Evolutionary conservation across 2,329 filamentous ascomycete species (phyloP).

Genomic region (Dothiorella sarmentorum): DNA sequence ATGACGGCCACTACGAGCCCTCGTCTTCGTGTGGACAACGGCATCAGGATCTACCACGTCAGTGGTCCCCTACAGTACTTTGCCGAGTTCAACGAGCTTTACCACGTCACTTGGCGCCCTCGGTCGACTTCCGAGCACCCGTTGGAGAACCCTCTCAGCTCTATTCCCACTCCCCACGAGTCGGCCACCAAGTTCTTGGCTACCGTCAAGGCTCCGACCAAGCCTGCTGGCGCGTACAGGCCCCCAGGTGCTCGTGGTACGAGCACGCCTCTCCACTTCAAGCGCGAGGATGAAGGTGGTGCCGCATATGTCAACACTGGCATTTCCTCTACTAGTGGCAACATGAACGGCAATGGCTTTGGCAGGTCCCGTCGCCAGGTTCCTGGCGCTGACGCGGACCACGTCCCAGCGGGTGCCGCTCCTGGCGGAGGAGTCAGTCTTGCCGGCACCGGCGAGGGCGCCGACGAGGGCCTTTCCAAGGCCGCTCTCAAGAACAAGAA

Average conservation of each 20-base stretch:
- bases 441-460: slow-evolving; percentile 60
- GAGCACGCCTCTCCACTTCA: slow-evolving; percentile 87
- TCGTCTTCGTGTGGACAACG: slow-evolving; percentile 92
- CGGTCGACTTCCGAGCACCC: slow-evolving; percentile 60
- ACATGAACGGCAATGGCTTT: slow-evolving; percentile 69
- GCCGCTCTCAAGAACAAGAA: slow-evolving; percentile 95
- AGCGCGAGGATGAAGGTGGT: slow-evolving; percentile 94
- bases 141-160: slow-evolving; percentile 66
- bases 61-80: slow-evolving; percentile 88
- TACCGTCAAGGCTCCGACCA: slow-evolving; percentile 89
- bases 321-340: slow-evolving; percentile 56
- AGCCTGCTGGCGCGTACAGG: slow-evolving; percentile 94
- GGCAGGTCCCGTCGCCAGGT: slow-evolving; percentile 70
- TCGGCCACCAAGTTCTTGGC: slow-evolving; percentile 80
- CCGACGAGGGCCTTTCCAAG: slow-evolving; percentile 68
- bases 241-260: slow-evolving; percentile 89
- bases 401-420: slow-evolving; percentile 64
- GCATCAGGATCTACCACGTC: slow-evolving; percentile 92
- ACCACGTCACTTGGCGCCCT: slow-evolving; percentile 83
- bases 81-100: slow-evolving; percentile 90
- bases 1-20: slow-evolving; percentile 97
- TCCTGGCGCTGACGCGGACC: slow-evolving; percentile 79
- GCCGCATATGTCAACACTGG: slow-evolving; percentile 83
- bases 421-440: slow-evolving; percentile 65
- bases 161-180: slow-evolving; percentile 72